Evolutionary conservation across 495 filamentous ascomycete genomes (phyloP).

Genomic region (Penicillium manginii): DNA sequence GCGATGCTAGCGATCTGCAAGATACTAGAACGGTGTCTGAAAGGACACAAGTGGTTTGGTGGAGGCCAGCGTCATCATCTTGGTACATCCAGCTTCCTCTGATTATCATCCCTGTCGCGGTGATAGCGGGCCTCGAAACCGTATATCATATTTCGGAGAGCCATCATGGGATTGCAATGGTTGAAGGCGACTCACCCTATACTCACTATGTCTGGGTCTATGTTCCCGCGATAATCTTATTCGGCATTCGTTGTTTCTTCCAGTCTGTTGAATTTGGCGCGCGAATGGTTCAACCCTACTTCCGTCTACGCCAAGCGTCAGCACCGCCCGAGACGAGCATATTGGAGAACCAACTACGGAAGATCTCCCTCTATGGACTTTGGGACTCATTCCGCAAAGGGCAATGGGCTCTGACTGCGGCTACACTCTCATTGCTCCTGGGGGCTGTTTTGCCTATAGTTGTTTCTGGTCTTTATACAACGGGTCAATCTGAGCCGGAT

Average conservation of each 20-base stretch:
- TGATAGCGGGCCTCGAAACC: constrained; percentile 18
- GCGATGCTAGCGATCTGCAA: too few relatives aligned
- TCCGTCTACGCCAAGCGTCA: constrained; percentile 11
- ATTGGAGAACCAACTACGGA: constrained; percentile 21
- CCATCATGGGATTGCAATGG: background rate
- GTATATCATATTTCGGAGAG: constrained; percentile 12
- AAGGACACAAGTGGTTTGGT: too few relatives aligned
- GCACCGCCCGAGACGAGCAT: constrained; percentile 12
- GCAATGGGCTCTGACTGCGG: constrained; percentile 14
- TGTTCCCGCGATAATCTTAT: constrained; percentile 26
- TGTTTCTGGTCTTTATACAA: constrained; percentile 19
- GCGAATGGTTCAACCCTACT: constrained; percentile 11
- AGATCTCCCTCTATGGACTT: constrained; percentile 10
- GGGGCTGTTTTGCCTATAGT: constrained; percentile 12
- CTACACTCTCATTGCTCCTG: constrained; percentile 14
- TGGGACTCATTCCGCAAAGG: constrained; percentile 9
- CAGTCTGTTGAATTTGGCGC: constrained; percentile 7
- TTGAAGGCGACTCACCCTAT: constrained; percentile 6
- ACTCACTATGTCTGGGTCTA: constrained; percentile 25
- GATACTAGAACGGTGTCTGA: too few relatives aligned
- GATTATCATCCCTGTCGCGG: constrained; percentile 10
- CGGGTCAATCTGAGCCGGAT: constrained; percentile 1
- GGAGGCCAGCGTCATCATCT: background rate
- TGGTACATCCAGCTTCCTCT: constrained; percentile 1
- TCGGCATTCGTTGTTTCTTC: constrained; percentile 17